phyloP scores from a whole-genome alignment of 441 rosid species.

The Arabidopsis lyrata region DNA sequence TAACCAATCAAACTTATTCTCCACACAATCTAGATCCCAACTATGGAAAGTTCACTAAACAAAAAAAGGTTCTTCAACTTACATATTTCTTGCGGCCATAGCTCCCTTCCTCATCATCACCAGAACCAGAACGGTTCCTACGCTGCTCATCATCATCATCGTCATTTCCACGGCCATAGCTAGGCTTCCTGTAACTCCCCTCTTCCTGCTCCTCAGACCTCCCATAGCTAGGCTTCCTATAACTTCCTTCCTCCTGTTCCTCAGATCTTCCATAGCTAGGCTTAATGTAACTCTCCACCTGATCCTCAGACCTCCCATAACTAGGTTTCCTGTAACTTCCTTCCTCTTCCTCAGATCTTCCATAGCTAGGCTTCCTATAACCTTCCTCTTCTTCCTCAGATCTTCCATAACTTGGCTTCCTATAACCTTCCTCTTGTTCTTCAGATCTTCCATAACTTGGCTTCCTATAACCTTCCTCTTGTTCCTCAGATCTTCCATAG shows the following conservation, averaged over 20 bases:
- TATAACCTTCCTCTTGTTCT: slow-evolving; percentile 11
- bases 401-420: slow-evolving; percentile 44
- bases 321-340: slow-evolving; percentile 34
- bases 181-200: slow-evolving; percentile 40
- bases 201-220: slow-evolving; percentile 29
- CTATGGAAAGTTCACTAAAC: neutral
- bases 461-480: slow-evolving; percentile 20
- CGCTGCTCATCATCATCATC: slow-evolving; percentile 38
- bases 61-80: neutral
- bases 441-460: slow-evolving; percentile 35
- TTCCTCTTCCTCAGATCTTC: slow-evolving; percentile 41
- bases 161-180: slow-evolving; percentile 45
- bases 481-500: slow-evolving; percentile 38
- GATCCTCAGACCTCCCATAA: slow-evolving; percentile 35
- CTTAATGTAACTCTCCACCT: slow-evolving; percentile 28
- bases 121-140: slow-evolving; percentile 44
- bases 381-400: slow-evolving; percentile 34
- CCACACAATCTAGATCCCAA: slow-evolving; percentile 7
- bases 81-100: slow-evolving; percentile 70
- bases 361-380: slow-evolving; percentile 39
- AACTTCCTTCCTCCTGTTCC: slow-evolving; percentile 19
- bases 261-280: slow-evolving; percentile 34
- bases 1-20: neutral
- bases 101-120: slow-evolving; percentile 56
- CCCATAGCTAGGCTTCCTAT: slow-evolving; percentile 39